Base-by-base conservation (phyloP, 169 alveolate species). In the Eimeria falciformis region DNA sequence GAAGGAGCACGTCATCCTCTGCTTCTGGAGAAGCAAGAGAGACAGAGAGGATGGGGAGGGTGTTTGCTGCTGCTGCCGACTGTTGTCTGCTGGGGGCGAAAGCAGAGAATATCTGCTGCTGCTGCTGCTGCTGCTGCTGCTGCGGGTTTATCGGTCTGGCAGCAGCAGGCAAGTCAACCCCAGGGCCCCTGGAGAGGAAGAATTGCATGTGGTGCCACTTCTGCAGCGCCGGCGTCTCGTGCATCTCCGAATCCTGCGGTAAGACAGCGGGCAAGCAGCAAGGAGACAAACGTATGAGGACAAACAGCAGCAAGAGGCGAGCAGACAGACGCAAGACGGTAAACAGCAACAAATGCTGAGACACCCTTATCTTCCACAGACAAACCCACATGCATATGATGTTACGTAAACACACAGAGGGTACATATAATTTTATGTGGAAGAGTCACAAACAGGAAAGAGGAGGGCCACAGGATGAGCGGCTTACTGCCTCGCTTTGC, bases 181-280 rank as follows among this genome's bases (percentile, higher is more conserved):
- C 71, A 5, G 71, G 71, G 27, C 33, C 33, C 18, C 27, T 58
- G 29, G 71, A 58, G 25, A 58, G 11, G 27, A 58, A 58, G 21
- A 58, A 58, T 9, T 5, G 18, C 71, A 58, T 58, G 11, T 58
- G 71, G 33, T 58, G 71, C 71, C 71, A 58, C 11, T 21, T 7
- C 27, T 58, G 71, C 71, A 58, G 33, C 5, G 18, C 71, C 25
- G 71, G 33, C 7, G 71, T 58, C 71, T 58, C 71, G 7, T 27
- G 71, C 71, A 58, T 11, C 27, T 58, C 71, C 27, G 71, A 58
- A 14, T 58, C 71, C 71, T 58, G n/a, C n/a, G n/a, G n/a, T n/a
- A n/a, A n/a, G n/a, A n/a, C n/a, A n/a, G n/a, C n/a, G n/a, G n/a
- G n/a, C n/a, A n/a, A n/a, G n/a, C n/a, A n/a, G n/a, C n/a, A n/a